Conservation (phyloP, 2,329 filamentous ascomycete species). For the Cryphonectria nitschkei region DNA sequence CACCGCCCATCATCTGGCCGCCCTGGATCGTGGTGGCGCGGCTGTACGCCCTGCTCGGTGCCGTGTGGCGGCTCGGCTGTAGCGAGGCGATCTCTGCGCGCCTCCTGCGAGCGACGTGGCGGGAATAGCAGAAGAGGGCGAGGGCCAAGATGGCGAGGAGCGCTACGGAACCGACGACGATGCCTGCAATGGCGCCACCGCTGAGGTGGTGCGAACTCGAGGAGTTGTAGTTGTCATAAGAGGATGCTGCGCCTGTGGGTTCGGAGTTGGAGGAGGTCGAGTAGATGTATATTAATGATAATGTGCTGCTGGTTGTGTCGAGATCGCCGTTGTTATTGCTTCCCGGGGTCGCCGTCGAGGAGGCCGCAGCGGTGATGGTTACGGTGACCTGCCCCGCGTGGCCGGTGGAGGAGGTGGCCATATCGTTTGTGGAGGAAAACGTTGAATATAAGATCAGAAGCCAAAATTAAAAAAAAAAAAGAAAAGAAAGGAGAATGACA, state of each 20-base stretch:
- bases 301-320: constrained; percentile 21
- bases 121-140: constrained; percentile 27
- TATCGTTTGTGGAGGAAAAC: background rate
- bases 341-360: background rate
- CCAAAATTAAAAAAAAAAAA: background rate
- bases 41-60: constrained; percentile 3
- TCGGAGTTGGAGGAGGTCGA: constrained; percentile 17
- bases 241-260: constrained; percentile 12
- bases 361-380: constrained; percentile 19
- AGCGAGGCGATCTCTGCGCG: constrained; percentile 20
- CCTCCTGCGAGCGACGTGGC: constrained; percentile 21
- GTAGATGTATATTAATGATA: constrained; percentile 25
- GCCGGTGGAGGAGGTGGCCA: constrained; percentile 4
- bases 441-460: background rate
- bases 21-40: constrained; percentile 5
- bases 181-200: constrained; percentile 35
- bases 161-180: constrained; percentile 32
- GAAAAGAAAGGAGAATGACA: background rate
- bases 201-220: constrained; percentile 26
- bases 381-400: constrained; percentile 21
- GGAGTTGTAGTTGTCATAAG: background rate
- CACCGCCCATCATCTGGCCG: background rate
- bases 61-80: constrained; percentile 7
- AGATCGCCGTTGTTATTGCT: constrained; percentile 3
- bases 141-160: constrained; percentile 28